Base-by-base conservation (phyloP, 2,329 filamentous ascomycete species). In the Beauveria rudraprayagi region DNA sequence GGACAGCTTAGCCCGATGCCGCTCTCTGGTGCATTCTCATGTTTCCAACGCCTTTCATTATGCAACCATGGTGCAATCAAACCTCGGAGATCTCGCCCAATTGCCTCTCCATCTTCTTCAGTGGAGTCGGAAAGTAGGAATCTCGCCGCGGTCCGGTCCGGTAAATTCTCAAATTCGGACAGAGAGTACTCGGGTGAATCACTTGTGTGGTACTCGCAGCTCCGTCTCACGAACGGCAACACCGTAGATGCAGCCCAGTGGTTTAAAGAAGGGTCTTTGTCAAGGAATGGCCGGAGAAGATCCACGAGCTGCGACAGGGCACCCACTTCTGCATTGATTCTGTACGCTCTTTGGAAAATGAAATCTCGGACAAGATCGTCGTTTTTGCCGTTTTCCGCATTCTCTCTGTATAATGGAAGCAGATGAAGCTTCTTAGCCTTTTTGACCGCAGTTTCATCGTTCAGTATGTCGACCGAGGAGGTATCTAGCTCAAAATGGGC, bases 41-140 rank as follows among this genome's bases (percentile, higher is more conserved):
- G 61, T 47, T 63, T 81, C 77, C 87, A 86, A 59, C 86, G 82
- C 22, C 74, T 79, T 56, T 85, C 79, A 51, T 84, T 85, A 67
- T 88, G 85, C 54, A 92, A 76, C 89, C 89, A 93, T 2, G 90
- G 89, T 0, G 85, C 86, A 55, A 92, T 75, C 43, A 92, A 69
- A 0, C 86, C 83, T 64, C 83, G 83, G 60, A 92, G 69, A 68
- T 92, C 88, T 61, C 88, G 81, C 1, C 83, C 85, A 53, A 87
- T 70, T 43, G 75, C 63, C 2, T 76, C 73, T 44, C 76, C 74
- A 34, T 78, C 71, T 17, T 67, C 68, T 24, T 67, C 62, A 28
- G 78, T 78, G 1, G 83, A 85, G 59, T 82, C 80, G 8, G 81
- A 81, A 5, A 93, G 75, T 30, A 92, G 77, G 52, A 85, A 73